Evolutionary conservation across 2,329 filamentous ascomycete genomes (phyloP), one percentile per base, ranked within the genome.

Genomic region (Penicillium capsulatum): DNA sequence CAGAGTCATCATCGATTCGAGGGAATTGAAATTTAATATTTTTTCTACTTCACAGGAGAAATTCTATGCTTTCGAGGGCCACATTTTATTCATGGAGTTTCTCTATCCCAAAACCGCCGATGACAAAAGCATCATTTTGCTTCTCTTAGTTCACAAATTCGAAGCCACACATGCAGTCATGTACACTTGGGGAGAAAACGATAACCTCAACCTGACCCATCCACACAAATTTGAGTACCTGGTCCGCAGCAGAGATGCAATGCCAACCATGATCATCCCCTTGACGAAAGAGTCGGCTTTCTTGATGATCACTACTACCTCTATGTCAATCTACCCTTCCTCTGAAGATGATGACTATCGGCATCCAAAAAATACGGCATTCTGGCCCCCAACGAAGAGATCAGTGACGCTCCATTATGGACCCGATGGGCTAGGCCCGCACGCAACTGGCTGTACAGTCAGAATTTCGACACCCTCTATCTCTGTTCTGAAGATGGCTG

Each of bases 21-120:
- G n/a, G n/a, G n/a, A n/a, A n/a, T n/a, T n/a, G n/a, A n/a, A n/a
- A n/a, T n/a, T 14, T 14, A 28, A n/a, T 28, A 14, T 28, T n/a
- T 14, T 6, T 28, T n/a, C 13, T n/a, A 28, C n/a, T 28, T 4
- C 26, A 14, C 15, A 73, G 69, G 70, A 73, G 53, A 63, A 60
- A n/a, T 71, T 70, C 34, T 68, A 73, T 44, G 59, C 63, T 31
- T 70, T 88, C 6, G 76, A 81, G 6, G 89, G 86, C 1, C 73
- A 82, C n/a, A 86, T 97, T 39, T 74, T 91, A 53, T 85, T 87
- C 52, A 82, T 96, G 73, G 84, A 89, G 15, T 98, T 97, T 49
- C 72, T 98, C 2, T 80, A 84, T 43, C 86, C 89, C 6, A 73
- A 74, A 7, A 65, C 75, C 0, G 75, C 79, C 37, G 81, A 90